Evolutionary conservation across 306 rosid genomes (phyloP), one percentile per base, ranked within the genome.

Genomic region (Quercus wislizeni): DNA sequence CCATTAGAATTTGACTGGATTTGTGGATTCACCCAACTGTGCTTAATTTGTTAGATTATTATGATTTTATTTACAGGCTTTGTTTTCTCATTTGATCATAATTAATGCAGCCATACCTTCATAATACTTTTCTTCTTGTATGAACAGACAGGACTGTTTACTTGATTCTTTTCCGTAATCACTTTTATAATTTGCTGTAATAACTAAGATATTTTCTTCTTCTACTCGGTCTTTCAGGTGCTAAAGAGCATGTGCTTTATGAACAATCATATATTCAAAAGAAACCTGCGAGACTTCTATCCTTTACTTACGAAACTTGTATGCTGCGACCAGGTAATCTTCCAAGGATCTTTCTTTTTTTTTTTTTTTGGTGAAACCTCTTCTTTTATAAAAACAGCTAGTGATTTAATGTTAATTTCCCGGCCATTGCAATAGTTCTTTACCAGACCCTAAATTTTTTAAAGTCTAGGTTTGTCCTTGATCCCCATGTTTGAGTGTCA

Each of bases 281-380:
- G 94, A 84, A 96, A 96, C 85, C 80, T 96, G 49, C 90, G 98
- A 79, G 96, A 96, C 71, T 86, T 96, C 82, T 96, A 96, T 83
- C 99, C 99, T 68, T 81, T 91, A 92, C 93, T 96, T 71, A 96
- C 98, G 43, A 93, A 87, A 77, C 98, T 96, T 75, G 92, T 96
- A 54, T 93, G 98, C 88, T 96, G 98, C 35, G 98, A 96, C 79
- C 99, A 96, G 98, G 99, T 96, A 87, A 76, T 81, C 80, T 82
- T 74, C 73, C 81, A 74, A 73, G 15, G 30, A 59, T 35, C 67
- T 4, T 8, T 13, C 25, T 61, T 59, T 6, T 33, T 77, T 55
- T 33, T 77, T 55, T 64, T 59, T 4, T 21, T 55, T 38, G 17
- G 14, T 33, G 31, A 59, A 23, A 57, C 27, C 28, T 64, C 18